Evolutionary conservation across 371 early-diverging fungal species (phyloP), one percentile per base, ranked within the genome.

Genomic region (Mortierella sp.): DNA sequence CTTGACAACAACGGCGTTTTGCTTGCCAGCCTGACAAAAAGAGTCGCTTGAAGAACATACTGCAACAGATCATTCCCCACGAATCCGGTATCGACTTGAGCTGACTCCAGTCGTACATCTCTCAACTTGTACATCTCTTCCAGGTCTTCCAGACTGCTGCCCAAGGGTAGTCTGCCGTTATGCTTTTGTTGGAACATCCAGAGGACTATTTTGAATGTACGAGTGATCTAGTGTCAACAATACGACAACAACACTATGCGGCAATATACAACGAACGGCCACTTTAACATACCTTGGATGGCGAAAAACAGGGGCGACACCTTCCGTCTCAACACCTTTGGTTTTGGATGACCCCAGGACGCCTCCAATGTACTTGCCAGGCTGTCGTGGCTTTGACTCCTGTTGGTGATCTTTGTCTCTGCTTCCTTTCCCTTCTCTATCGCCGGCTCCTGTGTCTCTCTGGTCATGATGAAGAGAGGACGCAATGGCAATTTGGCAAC

Each of bases 221-320:
- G 10, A 34, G n/a, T n/a, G n/a, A n/a, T n/a, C n/a, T n/a, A n/a
- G n/a, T n/a, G n/a, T n/a, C n/a, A n/a, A n/a, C n/a, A n/a, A n/a
- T n/a, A n/a, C n/a, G n/a, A n/a, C n/a, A n/a, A n/a, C n/a, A n/a
- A n/a, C n/a, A n/a, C n/a, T n/a, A n/a, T n/a, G n/a, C n/a, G n/a
- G n/a, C n/a, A n/a, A n/a, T n/a, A n/a, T n/a, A n/a, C n/a, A n/a
- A n/a, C n/a, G n/a, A n/a, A n/a, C n/a, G n/a, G n/a, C n/a, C n/a
- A n/a, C n/a, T n/a, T n/a, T n/a, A 34, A 57, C 76, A 54, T 82
- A 87, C 90, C 70, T 51, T 83, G 83, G 19, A 86, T 79, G 2
- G 85, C 69, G 64, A 88, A 85, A 16, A 82, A 63, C 22, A 87
- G 56, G 8, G 83, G 82, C 0, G 87, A 82, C 2, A 82, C 68